Evolutionary conservation across 768 basidiomycete species (phyloP), one percentile per base, ranked within the genome.

Genomic region (Filobasidium wieringae): DNA sequence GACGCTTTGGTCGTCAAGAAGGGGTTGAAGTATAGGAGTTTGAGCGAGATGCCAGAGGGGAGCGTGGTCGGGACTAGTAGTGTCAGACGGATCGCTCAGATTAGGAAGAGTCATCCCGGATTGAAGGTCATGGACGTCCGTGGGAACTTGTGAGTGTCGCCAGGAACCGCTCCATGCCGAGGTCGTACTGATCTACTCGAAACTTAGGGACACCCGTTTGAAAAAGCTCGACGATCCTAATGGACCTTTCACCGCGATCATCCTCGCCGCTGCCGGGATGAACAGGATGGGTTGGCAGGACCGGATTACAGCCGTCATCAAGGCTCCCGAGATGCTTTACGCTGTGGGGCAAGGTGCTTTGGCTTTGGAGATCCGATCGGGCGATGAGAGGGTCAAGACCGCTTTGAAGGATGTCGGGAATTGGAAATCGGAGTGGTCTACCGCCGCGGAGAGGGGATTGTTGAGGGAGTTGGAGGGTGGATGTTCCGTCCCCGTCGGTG

Each of bases 291-390:
- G 83, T 36, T 62, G 73, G 50, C 57, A 60, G 2, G 75, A 82
- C 68, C 86, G 93, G 52, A 81, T 88, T 62, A 87, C 88, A 2
- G 66, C 81, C 34, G 83, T 88, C 66, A 72, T 97, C 59, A 81
- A 89, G 1, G 91, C 92, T 2, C 63, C 65, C 15, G 58, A 58
- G 7, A 79, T 80, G 14, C 77, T 92, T 17, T 86, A 83, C 71
- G 92, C 95, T 8, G 93, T 97, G 57, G 89, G 90, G 2, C 95
- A 97, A 75, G 95, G 91, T 29, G 91, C 92, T 14, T 77, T 99
- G 33, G 90, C 77, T 0, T 79, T 96, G 31, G 95, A 99, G 74
- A 82, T 92, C 61, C 68, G 77, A 24, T 67, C 79, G 19, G 78
- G 82, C 65, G 87, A 88, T 67, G 68, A 72, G 1, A 78, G 79